Base-by-base conservation (phyloP, 345 rosid genomes). In the Leavenworthia alabamica region DNA sequence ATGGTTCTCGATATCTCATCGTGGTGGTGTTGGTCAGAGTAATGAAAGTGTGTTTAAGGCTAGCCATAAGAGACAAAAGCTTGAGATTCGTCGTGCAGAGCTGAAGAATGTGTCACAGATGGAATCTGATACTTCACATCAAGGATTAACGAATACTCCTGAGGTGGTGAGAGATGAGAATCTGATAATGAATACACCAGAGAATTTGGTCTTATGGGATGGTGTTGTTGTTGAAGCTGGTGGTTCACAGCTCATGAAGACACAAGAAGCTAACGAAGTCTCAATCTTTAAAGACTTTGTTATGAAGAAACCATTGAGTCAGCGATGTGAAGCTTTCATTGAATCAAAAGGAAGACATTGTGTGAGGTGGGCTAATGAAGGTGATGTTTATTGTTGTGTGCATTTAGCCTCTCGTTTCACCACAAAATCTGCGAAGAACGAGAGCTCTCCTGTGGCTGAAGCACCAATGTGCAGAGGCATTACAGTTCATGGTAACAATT, bases 311-410 rank as follows among this genome's bases (percentile, higher is more conserved):
- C 65, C 74, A 6, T 12, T 77, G 76, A 90, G 82, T 69, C 83
- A 84, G 47, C 99, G 85, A 60, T 94, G 99, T 67, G 66, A 64
- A 70, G 99, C 99, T 44, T 94, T 82, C 74, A 88, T 94, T 51
- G 96, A 94, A 73, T 73, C 96, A 0, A 94, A 94, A 70, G 95
- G 93, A 75, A 84, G 99, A 56, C 96, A 86, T 73, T 94, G 99
- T 53, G 95, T 90, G 67, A 88, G 99, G 80, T 90, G 90, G 83
- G 99, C 97, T 20, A 94, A 94, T 44, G 97, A 94, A 23, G 96
- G 99, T 13, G 99, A 94, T 77, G 83, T 86, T 51, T 90, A 86
- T 64, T 94, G 99, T 42, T 94, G 99, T 73, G 96, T 94, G 64
- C 99, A 94, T 79, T 79, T 94, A 81, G 93, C 97, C 41, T 84